Evolutionary conservation across 176 grass and related monocot species (phyloP).

Genomic region (Oryza glumipatula): DNA sequence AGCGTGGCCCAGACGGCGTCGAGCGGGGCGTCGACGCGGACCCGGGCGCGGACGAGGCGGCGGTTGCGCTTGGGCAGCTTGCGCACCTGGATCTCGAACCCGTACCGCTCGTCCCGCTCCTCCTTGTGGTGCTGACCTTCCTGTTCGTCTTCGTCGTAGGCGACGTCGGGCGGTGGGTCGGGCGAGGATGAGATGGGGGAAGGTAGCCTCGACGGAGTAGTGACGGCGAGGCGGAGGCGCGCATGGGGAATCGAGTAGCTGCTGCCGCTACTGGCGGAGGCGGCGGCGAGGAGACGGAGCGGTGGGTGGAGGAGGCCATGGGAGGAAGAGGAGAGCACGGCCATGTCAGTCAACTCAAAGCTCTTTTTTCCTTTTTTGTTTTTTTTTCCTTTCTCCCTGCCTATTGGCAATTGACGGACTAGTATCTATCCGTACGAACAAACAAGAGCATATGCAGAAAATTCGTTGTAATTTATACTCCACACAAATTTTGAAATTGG

Average conservation of each 20-base stretch:
- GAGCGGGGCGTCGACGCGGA: conserved; percentile 60
- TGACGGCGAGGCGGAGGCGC: background rate
- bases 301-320: background rate
- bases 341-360: background rate
- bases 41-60: conserved; percentile 50
- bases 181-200: background rate
- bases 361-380: background rate
- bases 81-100: conserved; percentile 64
- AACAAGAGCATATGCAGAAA: too few relatives aligned
- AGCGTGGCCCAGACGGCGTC: conserved; percentile 78
- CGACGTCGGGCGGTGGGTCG: conserved; percentile 12
- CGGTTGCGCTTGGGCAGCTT: conserved; percentile 62
- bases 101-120: conserved; percentile 21
- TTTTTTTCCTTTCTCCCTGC: background rate
- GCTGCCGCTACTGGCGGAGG: background rate
- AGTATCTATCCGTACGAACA: too few relatives aligned
- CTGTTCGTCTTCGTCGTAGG: background rate
- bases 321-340: conserved; percentile 10
- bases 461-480: too few relatives aligned
- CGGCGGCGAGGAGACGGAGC: background rate
- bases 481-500: too few relatives aligned
- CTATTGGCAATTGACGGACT: background rate
- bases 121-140: background rate
- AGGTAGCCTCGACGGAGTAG: background rate
- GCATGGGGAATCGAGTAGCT: background rate